Evolutionary conservation across 441 rosid species (phyloP).

Genomic region (Eutrema salsugineum): DNA sequence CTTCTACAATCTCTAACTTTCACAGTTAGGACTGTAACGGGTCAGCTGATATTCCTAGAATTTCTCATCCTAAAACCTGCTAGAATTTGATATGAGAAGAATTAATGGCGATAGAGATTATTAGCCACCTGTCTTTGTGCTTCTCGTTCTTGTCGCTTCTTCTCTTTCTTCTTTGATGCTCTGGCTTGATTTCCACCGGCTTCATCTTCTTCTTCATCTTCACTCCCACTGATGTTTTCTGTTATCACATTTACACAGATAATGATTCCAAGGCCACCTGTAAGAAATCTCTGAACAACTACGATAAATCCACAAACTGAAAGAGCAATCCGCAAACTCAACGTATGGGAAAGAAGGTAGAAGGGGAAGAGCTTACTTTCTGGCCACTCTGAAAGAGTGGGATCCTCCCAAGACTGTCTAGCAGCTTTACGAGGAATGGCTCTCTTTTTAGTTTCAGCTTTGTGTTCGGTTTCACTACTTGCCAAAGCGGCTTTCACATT

Average conservation of each 20-base stretch:
- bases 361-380: slow-evolving; percentile 54
- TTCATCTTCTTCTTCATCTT: slow-evolving; percentile 55
- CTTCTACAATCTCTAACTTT: background rate
- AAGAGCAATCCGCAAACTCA: background rate
- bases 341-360: background rate
- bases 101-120: background rate
- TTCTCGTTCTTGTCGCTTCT: slow-evolving; percentile 83
- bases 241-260: slow-evolving; percentile 25
- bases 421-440: slow-evolving; percentile 96
- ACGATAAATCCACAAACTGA: background rate
- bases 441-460: slow-evolving; percentile 87
- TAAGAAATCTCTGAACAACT: background rate
- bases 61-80: background rate
- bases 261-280: background rate
- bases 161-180: slow-evolving; percentile 80
- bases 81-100: background rate
- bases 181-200: slow-evolving; percentile 55
- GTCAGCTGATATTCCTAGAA: background rate
- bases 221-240: slow-evolving; percentile 75
- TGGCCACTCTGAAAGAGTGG: slow-evolving; percentile 96
- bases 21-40: background rate
- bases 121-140: slow-evolving; percentile 72
- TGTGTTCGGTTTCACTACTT: slow-evolving; percentile 84
- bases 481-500: slow-evolving; percentile 95
- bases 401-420: slow-evolving; percentile 95